phyloP scores from a whole-genome alignment of 192 early-diverging fungal genomes.

The Podila minutissima region DNA sequence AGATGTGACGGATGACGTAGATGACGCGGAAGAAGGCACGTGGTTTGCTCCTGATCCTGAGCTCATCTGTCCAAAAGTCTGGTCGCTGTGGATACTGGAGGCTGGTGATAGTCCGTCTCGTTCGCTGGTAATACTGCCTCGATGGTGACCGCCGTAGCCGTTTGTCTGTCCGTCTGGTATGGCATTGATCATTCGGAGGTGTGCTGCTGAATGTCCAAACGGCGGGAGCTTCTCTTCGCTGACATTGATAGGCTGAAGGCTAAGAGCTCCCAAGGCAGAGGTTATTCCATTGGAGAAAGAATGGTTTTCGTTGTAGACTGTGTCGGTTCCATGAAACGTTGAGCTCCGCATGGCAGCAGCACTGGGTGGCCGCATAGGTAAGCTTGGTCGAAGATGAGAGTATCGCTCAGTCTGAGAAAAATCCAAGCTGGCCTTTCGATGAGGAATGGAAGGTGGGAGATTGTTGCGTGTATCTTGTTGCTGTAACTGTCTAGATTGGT shows the following conservation, averaged over 20 bases:
- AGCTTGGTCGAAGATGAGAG: conserved; percentile 33
- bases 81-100: conserved; percentile 26
- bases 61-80: conserved; percentile 21
- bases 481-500: background rate
- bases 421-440: conserved; percentile 46
- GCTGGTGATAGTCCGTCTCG: conserved; percentile 36
- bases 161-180: conserved; percentile 12
- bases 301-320: background rate
- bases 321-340: conserved; percentile 48
- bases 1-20: conserved; percentile 13
- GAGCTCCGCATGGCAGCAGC: conserved; percentile 42
- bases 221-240: conserved; percentile 47
- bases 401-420: conserved; percentile 36
- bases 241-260: conserved; percentile 46
- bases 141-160: conserved; percentile 8
- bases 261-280: conserved; percentile 10
- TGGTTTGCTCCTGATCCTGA: conserved; percentile 5
- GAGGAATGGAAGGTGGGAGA: conserved; percentile 34
- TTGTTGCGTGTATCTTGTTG: conserved; percentile 17
- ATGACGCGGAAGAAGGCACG: conserved; percentile 17
- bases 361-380: conserved; percentile 44
- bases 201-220: conserved; percentile 45
- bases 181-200: conserved; percentile 33
- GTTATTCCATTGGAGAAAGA: conserved; percentile 1
- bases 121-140: conserved; percentile 19